Evolutionary conservation across 345 rosid species (phyloP).

Genomic region (Psidium guajava): DNA sequence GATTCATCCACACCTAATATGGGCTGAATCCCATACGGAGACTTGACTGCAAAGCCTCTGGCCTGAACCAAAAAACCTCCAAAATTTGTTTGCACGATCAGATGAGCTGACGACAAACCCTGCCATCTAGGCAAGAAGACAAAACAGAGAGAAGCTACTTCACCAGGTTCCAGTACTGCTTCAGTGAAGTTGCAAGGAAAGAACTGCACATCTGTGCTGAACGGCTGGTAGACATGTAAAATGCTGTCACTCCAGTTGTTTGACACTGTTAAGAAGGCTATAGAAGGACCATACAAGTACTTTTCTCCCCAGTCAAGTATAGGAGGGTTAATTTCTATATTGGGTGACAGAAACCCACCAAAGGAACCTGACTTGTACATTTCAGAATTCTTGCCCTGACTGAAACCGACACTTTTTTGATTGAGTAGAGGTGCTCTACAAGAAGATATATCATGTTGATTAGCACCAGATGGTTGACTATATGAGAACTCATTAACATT

Average conservation of each 20-base stretch:
- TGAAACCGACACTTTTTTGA: constrained; percentile 14
- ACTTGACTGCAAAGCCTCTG: constrained; percentile 46
- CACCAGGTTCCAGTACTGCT: constrained; percentile 41
- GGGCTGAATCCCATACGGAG: constrained; percentile 44
- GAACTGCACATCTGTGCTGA: constrained; percentile 47
- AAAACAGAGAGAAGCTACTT: constrained; percentile 50
- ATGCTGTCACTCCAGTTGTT: constrained; percentile 49
- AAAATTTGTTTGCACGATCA: constrained; percentile 54
- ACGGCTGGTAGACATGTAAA: constrained; percentile 50
- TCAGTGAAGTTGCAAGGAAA: constrained; percentile 56
- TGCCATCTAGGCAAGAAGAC: constrained; percentile 50
- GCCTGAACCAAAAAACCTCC: constrained; percentile 62
- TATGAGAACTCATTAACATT: constrained; percentile 20
- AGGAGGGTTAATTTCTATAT: constrained; percentile 41
- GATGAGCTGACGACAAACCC: constrained; percentile 47
- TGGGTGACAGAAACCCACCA: constrained; percentile 18
- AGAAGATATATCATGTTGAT: constrained; percentile 28
- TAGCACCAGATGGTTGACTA: constrained; percentile 6
- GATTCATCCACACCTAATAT: constrained; percentile 20
- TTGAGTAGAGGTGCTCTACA: constrained; percentile 24
- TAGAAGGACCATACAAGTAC: constrained; percentile 38
- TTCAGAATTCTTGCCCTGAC: constrained; percentile 18
- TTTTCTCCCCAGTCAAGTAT: constrained; percentile 51
- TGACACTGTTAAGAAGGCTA: constrained; percentile 39
- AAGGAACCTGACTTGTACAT: constrained; percentile 14